Conservation (phyloP, 352 stramenopile species). For the Phytophthora melonis region DNA sequence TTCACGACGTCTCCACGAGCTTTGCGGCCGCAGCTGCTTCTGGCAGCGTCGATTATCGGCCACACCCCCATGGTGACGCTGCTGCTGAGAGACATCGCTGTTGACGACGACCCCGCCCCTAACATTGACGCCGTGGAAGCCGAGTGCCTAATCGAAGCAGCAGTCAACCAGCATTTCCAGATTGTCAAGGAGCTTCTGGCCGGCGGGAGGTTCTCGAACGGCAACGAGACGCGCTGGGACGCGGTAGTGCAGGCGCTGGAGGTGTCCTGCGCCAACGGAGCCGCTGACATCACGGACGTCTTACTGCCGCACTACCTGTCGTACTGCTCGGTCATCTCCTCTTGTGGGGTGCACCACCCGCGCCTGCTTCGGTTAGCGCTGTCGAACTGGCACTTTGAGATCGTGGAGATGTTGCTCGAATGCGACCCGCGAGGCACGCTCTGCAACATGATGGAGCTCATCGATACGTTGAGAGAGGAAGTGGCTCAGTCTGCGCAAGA, state of each 20-base stretch:
- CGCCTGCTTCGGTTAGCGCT: constrained; percentile 28
- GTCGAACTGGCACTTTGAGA: constrained; percentile 24
- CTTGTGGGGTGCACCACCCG: constrained; percentile 13
- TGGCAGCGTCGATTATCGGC: constrained; percentile 27
- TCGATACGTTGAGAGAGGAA: constrained; percentile 29
- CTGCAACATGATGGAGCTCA: constrained; percentile 36
- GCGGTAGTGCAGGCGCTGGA: constrained; percentile 27
- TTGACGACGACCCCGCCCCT: constrained; percentile 1
- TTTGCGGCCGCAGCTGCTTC: constrained; percentile 28
- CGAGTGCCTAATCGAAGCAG: constrained; percentile 32
- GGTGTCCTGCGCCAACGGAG: constrained; percentile 29
- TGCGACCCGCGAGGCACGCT: constrained; percentile 42
- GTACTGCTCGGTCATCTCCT: constrained; percentile 6
- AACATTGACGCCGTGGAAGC: constrained; percentile 24
- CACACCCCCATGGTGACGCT: constrained; percentile 28
- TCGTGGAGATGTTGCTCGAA: constrained; percentile 35
- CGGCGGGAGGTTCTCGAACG: constrained; percentile 20
- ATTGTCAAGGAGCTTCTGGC: constrained; percentile 21
- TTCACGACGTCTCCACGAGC: constrained; percentile 19
- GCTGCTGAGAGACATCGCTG: constrained; percentile 19
- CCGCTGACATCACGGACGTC: constrained; percentile 21
- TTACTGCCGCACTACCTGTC: constrained; percentile 37
- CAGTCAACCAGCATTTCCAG: constrained; percentile 15
- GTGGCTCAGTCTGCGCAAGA: background rate
- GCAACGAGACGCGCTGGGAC: constrained; percentile 17